phyloP scores from a whole-genome alignment of 2,329 filamentous ascomycete species.

The Aspergillus vadensis region DNA sequence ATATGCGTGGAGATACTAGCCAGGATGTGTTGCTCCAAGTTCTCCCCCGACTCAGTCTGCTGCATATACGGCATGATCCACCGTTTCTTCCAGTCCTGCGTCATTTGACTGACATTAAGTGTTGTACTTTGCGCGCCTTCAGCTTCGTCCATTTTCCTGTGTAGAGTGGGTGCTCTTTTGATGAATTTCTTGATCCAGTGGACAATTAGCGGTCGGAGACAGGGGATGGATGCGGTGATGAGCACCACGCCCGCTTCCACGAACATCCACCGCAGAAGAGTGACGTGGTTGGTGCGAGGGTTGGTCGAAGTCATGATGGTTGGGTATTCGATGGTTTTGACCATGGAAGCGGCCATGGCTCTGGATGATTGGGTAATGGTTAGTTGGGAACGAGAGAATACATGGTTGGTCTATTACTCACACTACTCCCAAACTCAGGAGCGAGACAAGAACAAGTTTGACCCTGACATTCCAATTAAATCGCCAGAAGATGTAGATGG shows the following conservation, averaged over 20 bases:
- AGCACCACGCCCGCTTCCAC: constrained; percentile 6
- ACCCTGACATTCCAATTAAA: neutral
- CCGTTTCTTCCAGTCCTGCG: neutral
- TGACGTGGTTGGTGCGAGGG: constrained; percentile 9
- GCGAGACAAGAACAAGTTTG: constrained; percentile 1
- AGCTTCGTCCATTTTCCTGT: neutral
- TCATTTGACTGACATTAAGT: neutral
- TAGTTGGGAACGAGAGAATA: neutral
- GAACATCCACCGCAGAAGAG: constrained; percentile 10
- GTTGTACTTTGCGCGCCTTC: neutral
- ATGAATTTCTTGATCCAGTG: neutral
- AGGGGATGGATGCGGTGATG: constrained; percentile 1
- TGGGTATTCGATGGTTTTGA: constrained; percentile 12
- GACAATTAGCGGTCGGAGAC: neutral
- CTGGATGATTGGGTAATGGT: neutral
- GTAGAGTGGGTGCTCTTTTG: neutral
- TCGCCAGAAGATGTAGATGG: constrained; percentile 3
- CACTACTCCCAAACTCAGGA: constrained; percentile 1
- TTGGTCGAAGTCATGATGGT: constrained; percentile 1
- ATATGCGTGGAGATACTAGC: constrained; percentile 7
- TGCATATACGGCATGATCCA: constrained; percentile 6
- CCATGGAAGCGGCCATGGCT: constrained; percentile 9
- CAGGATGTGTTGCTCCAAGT: neutral
- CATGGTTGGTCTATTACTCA: neutral
- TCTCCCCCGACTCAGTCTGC: neutral